Evolutionary conservation across 805 yeast genomes (phyloP), one percentile per base, ranked within the genome.

Genomic region (Cephaloascus albidus): DNA sequence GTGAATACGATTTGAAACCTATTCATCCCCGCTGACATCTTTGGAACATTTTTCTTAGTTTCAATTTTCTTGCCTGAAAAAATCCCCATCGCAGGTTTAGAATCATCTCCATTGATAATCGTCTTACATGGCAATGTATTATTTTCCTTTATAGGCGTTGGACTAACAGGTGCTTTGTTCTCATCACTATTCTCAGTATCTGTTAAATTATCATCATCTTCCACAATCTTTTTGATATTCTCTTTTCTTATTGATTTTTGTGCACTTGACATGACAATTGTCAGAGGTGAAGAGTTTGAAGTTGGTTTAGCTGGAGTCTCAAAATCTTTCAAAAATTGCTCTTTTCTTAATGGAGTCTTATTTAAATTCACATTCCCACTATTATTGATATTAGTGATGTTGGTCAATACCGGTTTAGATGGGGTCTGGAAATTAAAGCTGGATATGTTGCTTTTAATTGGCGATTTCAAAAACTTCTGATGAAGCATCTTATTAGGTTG

Each of bases 11-110:
- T 60, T 46, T 63, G 67, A 45, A 61, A 61, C 43, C 61, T 61
- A 45, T 58, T 63, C 63, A 60, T 60, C 14, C 67, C 66, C 3
- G 64, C 61, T 49, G 58, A 61, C 65, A 60, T 58, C 38, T 56
- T 57, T 2, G 55, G 46, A 39, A 50, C 55, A 37, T 50, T 53
- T 10, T 37, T 39, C 8, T 31, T 16, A 6, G 18, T 12, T n/a
- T 16, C 10, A 10, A 33, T 20, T 33, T 50, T 58, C 33, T 38
- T 48, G 38, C 60, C 66, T 3, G 60, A 54, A 38, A 63, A 63
- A 3, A 61, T 54, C 2, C 70, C 70, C 70, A 63, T 63, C 4
- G 53, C 48, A 4, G 66, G 70, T 43, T 47, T 53, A 16, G 47
- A 42, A n/a, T 46, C 49, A 36, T 33, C 45, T 10, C 44, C 38